Conservation (phyloP, 306 rosid genomes). For the Casuarina cunninghamiana region DNA sequence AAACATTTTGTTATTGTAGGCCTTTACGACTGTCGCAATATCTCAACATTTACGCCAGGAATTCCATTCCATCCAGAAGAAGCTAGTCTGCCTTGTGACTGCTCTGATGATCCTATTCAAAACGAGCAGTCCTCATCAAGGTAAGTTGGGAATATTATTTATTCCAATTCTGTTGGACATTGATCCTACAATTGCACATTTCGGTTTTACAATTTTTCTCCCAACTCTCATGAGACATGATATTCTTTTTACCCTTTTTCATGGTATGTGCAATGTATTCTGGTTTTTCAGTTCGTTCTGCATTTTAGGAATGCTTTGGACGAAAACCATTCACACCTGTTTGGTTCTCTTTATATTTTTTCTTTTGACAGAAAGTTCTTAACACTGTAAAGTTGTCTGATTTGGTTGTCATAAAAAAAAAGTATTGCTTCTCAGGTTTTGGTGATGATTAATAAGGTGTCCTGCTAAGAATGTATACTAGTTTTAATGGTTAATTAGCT, state of each 20-base stretch:
- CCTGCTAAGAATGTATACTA: not conserved
- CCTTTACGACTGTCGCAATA: constrained; percentile 29
- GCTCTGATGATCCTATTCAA: constrained; percentile 30
- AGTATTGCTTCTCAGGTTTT: too few species aligned
- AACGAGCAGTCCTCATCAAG: constrained; percentile 43
- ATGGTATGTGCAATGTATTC: not conserved
- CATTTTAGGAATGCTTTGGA: not conserved
- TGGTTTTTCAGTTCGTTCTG: not conserved
- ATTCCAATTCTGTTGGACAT: constrained; percentile 15
- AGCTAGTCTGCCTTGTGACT: constrained; percentile 35
- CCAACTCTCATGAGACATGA: not conserved
- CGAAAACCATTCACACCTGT: not conserved
- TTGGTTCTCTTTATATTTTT: not conserved
- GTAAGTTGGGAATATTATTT: constrained; percentile 37
- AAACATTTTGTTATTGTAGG: constrained; percentile 39
- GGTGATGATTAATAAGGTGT: not conserved
- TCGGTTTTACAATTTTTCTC: not conserved
- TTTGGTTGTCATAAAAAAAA: not conserved
- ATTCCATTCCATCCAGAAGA: constrained; percentile 30
- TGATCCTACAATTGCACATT: not conserved
- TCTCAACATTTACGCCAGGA: constrained; percentile 35
- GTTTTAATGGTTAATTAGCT: not conserved
- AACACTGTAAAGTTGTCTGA: not conserved
- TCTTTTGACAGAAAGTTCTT: not conserved
- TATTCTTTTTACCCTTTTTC: not conserved